Percentiles rank a stretch among this genome's conserved stretches.
Evolutionary conservation across 257 asterid species (phyloP).

Genomic region (Fraxinus anomala): DNA sequence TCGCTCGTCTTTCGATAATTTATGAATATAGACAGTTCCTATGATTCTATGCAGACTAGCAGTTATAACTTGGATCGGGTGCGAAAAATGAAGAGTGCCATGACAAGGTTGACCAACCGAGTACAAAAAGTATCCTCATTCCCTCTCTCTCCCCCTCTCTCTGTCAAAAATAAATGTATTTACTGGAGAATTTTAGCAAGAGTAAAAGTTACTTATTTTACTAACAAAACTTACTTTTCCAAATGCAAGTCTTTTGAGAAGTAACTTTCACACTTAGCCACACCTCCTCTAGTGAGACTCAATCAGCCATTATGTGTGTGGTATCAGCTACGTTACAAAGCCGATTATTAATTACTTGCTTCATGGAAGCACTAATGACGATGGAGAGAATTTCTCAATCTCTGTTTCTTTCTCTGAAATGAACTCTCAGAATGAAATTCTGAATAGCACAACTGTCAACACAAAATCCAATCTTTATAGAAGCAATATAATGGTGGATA

Average conservation of each 20-base stretch:
- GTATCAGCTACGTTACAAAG: background rate
- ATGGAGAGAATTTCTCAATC: background rate
- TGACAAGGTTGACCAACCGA: constrained; percentile 79
- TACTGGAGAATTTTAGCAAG: background rate
- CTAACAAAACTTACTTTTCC: background rate
- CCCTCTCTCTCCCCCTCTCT: background rate
- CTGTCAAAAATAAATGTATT: background rate
- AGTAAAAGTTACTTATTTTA: background rate
- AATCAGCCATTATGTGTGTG: background rate
- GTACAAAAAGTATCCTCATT: constrained; percentile 70
- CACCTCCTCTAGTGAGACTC: background rate
- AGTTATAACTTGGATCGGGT: constrained; percentile 88
- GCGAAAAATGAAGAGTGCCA: constrained; percentile 77
- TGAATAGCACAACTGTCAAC: background rate
- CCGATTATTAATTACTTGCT: too few species aligned
- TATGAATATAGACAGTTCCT: background rate
- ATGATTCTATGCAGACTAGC: constrained; percentile 53
- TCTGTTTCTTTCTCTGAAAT: background rate
- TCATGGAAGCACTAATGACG: too few species aligned
- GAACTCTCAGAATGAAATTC: background rate
- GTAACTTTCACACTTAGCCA: background rate
- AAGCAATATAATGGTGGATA: background rate
- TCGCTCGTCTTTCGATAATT: background rate
- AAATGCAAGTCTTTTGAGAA: background rate
- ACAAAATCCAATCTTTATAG: background rate